Conservation (phyloP, 2,329 filamentous ascomycete species). For the Plenodomus biglobosus region DNA sequence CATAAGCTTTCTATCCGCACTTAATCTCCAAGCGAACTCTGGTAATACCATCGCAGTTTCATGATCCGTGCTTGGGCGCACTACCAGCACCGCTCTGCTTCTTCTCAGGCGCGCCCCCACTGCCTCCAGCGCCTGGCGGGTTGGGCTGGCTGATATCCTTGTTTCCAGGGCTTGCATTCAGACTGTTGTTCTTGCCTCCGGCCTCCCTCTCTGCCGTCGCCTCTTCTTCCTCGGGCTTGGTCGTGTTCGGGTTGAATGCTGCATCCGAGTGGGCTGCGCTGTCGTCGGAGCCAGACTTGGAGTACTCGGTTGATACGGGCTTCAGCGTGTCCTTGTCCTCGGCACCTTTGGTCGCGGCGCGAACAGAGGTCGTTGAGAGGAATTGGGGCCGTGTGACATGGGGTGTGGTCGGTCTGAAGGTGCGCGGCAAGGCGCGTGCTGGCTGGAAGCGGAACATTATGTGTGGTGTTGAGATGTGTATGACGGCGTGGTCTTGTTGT, state of each 20-base stretch:
- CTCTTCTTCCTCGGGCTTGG: conserved; percentile 64
- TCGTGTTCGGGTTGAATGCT: conserved; percentile 70
- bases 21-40: background rate
- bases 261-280: conserved; percentile 58
- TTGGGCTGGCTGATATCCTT: conserved; percentile 57
- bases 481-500: too few species aligned
- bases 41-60: background rate
- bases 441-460: conserved; percentile 32
- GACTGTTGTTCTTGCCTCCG: conserved; percentile 37
- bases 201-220: conserved; percentile 41
- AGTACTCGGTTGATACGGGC: conserved; percentile 66
- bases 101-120: conserved; percentile 38
- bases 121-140: conserved; percentile 42
- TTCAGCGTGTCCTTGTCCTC: conserved; percentile 62
- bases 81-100: conserved; percentile 41
- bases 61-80: conserved; percentile 36
- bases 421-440: conserved; percentile 24
- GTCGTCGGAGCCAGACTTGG: conserved; percentile 66
- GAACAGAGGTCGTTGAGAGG: conserved; percentile 24
- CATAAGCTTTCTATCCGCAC: too few species aligned
- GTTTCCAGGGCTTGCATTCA: conserved; percentile 65
- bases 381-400: conserved; percentile 18
- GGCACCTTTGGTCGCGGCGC: conserved; percentile 46
- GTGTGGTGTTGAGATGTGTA: too few species aligned
- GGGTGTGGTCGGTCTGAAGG: conserved; percentile 10